Evolutionary conservation across 768 basidiomycete genomes (phyloP), one percentile per base, ranked within the genome.

Genomic region (Auricularia sp.): DNA sequence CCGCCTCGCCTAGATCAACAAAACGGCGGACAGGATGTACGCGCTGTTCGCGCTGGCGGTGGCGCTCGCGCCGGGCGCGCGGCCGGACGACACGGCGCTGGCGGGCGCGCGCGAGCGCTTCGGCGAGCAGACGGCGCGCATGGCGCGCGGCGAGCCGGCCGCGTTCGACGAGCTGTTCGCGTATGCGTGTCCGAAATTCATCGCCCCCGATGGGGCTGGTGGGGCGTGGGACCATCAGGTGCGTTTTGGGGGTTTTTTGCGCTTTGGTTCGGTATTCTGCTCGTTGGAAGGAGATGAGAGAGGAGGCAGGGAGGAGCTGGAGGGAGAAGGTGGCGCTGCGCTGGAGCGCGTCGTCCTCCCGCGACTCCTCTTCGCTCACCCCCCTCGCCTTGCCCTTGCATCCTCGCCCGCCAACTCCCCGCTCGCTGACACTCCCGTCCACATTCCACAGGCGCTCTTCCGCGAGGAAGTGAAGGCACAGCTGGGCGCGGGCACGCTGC

Each of bases 21-120:
- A 98, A 81, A 95, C 91, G 18, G 95, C 93, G 3, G 97, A 99
- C 72, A 81, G 97, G 58, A 99, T 98, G 95, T 96, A 98, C 71
- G 94, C 94, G 4, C 76, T 99, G 36, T 91, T 98, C 67, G 92
- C 94, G 6, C 86, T 99, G 66, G 96, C 93, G 78, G 90, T 93
- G 69, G 89, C 91, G 1, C 82, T 98, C 8, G 93, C 94, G 3
- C 95, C 97, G 21, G 14, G 34, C 2, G 94, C 88, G 64, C 83
- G 94, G 64, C 78, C 96, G 66, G 96, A 98, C 71, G 95, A 97
- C 73, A 93, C 93, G 72, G 94, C 96, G 71, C 87, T 93, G 75
- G 88, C 92, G 73, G 87, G 87, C 63, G 91, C 93, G 47, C 93
- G 93, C 73, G 96, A 99, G 74, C 85, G 90, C 62, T 96, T 61